Evolutionary conservation across 495 filamentous ascomycete species (phyloP).

Genomic region (Hyaloscypha hepaticicola): DNA sequence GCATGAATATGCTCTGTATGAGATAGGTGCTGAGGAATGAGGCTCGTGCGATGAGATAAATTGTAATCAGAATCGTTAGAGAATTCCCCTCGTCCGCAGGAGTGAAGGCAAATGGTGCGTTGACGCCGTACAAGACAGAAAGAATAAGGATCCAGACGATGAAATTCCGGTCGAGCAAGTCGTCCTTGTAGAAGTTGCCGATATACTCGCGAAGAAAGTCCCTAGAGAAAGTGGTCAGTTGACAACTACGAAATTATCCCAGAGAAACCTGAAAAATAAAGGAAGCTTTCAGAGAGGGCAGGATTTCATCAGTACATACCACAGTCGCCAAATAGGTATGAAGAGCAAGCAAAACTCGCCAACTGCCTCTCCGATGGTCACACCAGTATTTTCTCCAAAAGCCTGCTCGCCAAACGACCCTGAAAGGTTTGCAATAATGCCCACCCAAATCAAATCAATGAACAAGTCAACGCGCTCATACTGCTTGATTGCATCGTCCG

Average conservation of each 20-base stretch:
- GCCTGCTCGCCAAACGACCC: constrained; percentile 16
- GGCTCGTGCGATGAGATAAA: constrained; percentile 16
- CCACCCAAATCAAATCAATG: constrained; percentile 29
- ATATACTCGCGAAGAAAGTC: constrained; percentile 21
- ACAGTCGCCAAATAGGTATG: constrained; percentile 29
- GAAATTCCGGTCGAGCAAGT: constrained; percentile 21
- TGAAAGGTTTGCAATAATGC: constrained; percentile 29
- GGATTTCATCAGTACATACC: too few species aligned
- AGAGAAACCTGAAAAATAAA: too few species aligned
- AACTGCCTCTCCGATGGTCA: constrained; percentile 9
- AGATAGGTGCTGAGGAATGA: constrained; percentile 19
- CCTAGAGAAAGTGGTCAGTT: too few species aligned
- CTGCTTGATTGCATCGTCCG: constrained; percentile 15
- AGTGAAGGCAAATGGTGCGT: constrained; percentile 22
- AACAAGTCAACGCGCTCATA: constrained; percentile 24
- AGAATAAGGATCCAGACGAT: constrained; percentile 28
- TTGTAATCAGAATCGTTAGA: constrained; percentile 18
- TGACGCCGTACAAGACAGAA: constrained; percentile 25
- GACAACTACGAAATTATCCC: too few species aligned
- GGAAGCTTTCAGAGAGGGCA: too few species aligned
- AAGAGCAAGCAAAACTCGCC: constrained; percentile 26
- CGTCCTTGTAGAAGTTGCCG: constrained; percentile 26
- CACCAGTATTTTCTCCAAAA: constrained; percentile 9
- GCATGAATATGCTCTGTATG: constrained; percentile 14
- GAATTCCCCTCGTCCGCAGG: constrained; percentile 14